These are phyloP conservation scores for Cytidiella melzeri DNA, from an alignment of 768 basidiomycete species.

Conservation along the genomic window DNA sequence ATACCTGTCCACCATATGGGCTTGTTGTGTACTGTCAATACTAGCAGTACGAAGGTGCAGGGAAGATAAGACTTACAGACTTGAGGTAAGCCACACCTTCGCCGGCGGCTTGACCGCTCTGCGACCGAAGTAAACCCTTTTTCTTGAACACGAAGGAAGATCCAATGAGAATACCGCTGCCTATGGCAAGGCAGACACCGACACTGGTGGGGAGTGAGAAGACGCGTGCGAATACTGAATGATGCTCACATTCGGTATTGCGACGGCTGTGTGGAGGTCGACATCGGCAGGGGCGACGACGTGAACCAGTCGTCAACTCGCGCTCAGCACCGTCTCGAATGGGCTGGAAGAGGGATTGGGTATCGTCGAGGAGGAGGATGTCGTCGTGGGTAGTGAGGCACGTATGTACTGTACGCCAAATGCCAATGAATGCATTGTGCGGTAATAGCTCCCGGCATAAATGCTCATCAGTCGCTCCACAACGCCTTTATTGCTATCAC, in stretches of 20 bases:
- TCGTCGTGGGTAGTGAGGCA: not conserved
- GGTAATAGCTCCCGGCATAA: not conserved
- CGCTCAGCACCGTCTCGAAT: too few relatives aligned
- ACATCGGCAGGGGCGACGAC: not conserved
- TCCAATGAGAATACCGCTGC: slow-evolving; percentile 44
- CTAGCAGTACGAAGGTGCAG: not conserved
- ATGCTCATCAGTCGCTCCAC: not conserved
- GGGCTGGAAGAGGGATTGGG: not conserved
- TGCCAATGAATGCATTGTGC: too few relatives aligned
- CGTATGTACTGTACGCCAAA: too few relatives aligned
- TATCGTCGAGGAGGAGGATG: not conserved
- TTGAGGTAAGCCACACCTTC: slow-evolving; percentile 29
- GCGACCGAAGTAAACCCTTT: slow-evolving; percentile 35
- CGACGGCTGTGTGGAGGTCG: not conserved
- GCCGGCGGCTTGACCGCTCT: slow-evolving; percentile 26
- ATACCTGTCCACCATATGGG: slow-evolving; percentile 50
- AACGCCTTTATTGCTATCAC: too few relatives aligned
- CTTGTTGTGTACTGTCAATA: too few relatives aligned
- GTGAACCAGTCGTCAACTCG: not conserved
- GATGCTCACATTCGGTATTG: slow-evolving; percentile 2
- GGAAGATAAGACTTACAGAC: slow-evolving; percentile 19
- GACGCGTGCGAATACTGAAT: not conserved
- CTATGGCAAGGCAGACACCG: slow-evolving; percentile 29
- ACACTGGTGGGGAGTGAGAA: slow-evolving; percentile 14
- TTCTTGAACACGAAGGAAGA: slow-evolving; percentile 52